phyloP scores from a whole-genome alignment of 108 stramenopile species.

The Mayamaea pseudoterrestris region DNA sequence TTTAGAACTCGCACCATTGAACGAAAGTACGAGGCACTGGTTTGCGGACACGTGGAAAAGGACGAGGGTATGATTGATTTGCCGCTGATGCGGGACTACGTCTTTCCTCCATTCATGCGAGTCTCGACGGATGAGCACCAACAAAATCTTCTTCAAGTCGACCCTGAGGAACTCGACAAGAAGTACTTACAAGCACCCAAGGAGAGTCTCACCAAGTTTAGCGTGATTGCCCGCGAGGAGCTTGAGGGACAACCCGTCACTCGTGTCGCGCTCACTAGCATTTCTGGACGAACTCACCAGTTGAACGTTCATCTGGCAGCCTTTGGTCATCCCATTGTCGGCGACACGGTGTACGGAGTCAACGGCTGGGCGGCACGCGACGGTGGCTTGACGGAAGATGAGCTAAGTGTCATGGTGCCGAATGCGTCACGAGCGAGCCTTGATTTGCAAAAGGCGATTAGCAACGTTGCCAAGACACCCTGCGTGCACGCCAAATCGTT shows the following conservation, averaged over 20 bases:
- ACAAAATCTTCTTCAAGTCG: conserved; percentile 44
- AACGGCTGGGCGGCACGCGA: conserved; percentile 60
- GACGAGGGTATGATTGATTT: conserved; percentile 56
- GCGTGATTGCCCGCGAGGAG: conserved; percentile 48
- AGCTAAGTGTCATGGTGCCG: conserved; percentile 25
- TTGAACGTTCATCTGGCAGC: conserved; percentile 78
- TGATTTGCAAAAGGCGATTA: conserved; percentile 39
- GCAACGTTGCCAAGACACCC: conserved; percentile 23
- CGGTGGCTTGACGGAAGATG: conserved; percentile 53
- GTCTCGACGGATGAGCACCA: conserved; percentile 70
- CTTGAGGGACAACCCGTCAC: conserved; percentile 59
- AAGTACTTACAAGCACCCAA: conserved; percentile 67
- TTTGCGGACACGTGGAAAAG: conserved; percentile 56
- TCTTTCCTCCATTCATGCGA: conserved; percentile 70
- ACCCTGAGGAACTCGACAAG: conserved; percentile 35
- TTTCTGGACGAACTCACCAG: conserved; percentile 79
- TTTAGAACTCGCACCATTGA: conserved; percentile 65
- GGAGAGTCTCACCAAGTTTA: conserved; percentile 58
- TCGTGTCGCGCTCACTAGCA: conserved; percentile 56
- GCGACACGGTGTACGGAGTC: conserved; percentile 66
- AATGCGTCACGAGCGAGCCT: conserved; percentile 39
- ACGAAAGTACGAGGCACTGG: conserved; percentile 67
- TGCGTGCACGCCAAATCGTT: conserved; percentile 71
- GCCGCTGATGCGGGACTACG: conserved; percentile 71
- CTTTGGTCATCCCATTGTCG: conserved; percentile 84